Percentiles rank a stretch among this genome's conserved stretches.
These are phyloP conservation scores for Incumbomyces lentus DNA, from an alignment of 2,329 filamentous ascomycete genomes.

Conservation along the genomic window DNA sequence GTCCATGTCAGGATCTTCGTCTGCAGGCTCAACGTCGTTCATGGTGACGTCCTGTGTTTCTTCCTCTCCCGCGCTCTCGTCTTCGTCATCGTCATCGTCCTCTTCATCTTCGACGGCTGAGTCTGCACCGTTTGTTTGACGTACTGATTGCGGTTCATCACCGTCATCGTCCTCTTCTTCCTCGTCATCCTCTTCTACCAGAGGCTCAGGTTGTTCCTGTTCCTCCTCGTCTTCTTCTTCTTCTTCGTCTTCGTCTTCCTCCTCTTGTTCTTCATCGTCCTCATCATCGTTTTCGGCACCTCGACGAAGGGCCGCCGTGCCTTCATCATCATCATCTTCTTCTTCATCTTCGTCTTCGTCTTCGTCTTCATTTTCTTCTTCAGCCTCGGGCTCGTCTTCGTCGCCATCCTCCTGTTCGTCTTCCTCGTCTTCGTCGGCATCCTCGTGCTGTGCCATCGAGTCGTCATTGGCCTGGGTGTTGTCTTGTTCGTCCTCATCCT, in stretches of 20 bases:
- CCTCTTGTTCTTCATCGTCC: neutral
- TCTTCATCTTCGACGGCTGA: neutral
- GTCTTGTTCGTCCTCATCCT: slow-evolving; percentile 7
- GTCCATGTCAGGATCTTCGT: slow-evolving; percentile 4
- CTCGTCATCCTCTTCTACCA: neutral
- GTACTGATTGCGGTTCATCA: neutral
- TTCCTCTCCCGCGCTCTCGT: neutral
- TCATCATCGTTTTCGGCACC: slow-evolving; percentile 12
- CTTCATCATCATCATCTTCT: slow-evolving; percentile 11
- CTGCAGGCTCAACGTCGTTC: slow-evolving; percentile 8
- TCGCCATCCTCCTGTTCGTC: slow-evolving; percentile 11
- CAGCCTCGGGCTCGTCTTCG: slow-evolving; percentile 10
- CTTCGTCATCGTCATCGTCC: neutral
- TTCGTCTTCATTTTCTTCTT: slow-evolving; percentile 7
- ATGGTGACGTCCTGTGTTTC: slow-evolving; percentile 9
- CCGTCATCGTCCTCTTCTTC: slow-evolving; percentile 1
- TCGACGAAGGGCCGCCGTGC: slow-evolving; percentile 3
- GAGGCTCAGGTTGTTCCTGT: neutral
- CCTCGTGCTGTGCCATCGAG: slow-evolving; percentile 5
- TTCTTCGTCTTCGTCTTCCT: neutral
- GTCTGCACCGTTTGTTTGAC: neutral
- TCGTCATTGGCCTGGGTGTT: slow-evolving; percentile 10
- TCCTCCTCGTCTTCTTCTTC: slow-evolving; percentile 6
- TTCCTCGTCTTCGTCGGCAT: slow-evolving; percentile 10
- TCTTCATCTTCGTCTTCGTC: slow-evolving; percentile 11